Evolutionary conservation across 2,329 filamentous ascomycete genomes (phyloP).

Genomic region (Fusarium xyrophilum): DNA sequence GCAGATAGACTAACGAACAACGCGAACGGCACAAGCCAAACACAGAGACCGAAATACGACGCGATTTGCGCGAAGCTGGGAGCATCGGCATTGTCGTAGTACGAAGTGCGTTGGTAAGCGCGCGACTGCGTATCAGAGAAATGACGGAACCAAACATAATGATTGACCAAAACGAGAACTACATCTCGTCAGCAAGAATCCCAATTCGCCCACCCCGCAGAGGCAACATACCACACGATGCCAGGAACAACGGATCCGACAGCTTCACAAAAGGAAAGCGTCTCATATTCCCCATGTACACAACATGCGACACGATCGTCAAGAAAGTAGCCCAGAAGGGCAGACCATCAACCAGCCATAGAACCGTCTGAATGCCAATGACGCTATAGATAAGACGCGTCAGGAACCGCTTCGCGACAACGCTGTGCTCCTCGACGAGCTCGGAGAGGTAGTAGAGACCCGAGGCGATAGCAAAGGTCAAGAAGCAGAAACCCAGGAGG

Average conservation of each 20-base stretch:
- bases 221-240: conserved; percentile 73
- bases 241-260: conserved; percentile 83
- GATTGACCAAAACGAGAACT: conserved; percentile 86
- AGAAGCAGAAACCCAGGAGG: conserved; percentile 86
- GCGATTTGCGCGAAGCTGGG: conserved; percentile 94
- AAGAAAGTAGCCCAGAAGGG: conserved; percentile 76
- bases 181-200: conserved; percentile 4
- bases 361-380: conserved; percentile 74
- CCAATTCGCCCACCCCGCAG: fast-evolving
- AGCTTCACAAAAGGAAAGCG: conserved; percentile 80
- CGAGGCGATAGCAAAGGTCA: conserved; percentile 96
- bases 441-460: conserved; percentile 98
- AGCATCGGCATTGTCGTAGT: conserved; percentile 68
- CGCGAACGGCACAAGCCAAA: conserved; percentile 95
- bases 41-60: conserved; percentile 93
- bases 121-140: conserved; percentile 73
- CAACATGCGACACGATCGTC: conserved; percentile 78
- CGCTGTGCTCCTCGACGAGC: conserved; percentile 96
- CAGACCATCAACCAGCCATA: conserved; percentile 85
- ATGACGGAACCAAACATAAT: conserved; percentile 95
- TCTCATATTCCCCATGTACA: conserved; percentile 88
- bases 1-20: conserved; percentile 94
- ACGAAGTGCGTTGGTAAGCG: conserved; percentile 65
- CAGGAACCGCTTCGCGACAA: conserved; percentile 86
- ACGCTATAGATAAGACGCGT: conserved; percentile 84